Base-by-base conservation (phyloP, 371 early-diverging fungal species). In the Paraphysoderma sedebokerense region DNA sequence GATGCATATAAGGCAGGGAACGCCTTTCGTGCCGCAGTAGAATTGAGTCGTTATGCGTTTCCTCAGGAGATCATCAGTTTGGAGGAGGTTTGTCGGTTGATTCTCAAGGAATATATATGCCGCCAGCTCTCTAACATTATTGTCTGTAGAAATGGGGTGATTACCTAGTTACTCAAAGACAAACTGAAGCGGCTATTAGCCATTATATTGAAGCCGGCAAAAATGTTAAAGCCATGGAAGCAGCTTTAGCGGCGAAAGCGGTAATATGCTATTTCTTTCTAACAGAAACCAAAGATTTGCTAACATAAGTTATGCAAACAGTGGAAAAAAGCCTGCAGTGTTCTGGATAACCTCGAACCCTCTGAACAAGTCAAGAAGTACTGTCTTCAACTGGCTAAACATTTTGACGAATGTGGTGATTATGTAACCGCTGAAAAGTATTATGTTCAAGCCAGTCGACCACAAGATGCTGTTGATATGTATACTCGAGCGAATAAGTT, bases 81-180 rank as follows among this genome's bases (percentile, higher is more conserved):
- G n/a, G 70, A 73, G 54, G 69, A 66, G 58, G 63, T 58, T 30
- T 22, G 38, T 19, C 7, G n/a, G 0, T 0, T 23, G 24, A n/a
- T 28, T 40, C 19, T 40, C 3, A 15, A 28, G 11, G 20, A 20
- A 1, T 1, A 1, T 39, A 13, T 26, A 1, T 13, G 3, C 2
- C 1, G 22, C 4, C 6, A 12, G 22, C 20, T 27, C 32, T 20
- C 7, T 17, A 38, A 13, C 35, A 12, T 31, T n/a, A 6, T 42
- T 41, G n/a, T n/a, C n/a, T n/a, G 4, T 24, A 67, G 62, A 63
- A 68, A 57, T 74, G 74, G 74, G 74, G 70, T 22, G 67, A 74
- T 38, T 59, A 68, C 46, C 54, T 74, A 13, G 62, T 66, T 28
- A 46, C 65, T 1, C 58, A 57, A 27, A 66, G 67, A 46, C 74